These are phyloP conservation scores for Adansonia madagascariensis DNA, from an alignment of 441 rosid species.

Conservation along the genomic window DNA sequence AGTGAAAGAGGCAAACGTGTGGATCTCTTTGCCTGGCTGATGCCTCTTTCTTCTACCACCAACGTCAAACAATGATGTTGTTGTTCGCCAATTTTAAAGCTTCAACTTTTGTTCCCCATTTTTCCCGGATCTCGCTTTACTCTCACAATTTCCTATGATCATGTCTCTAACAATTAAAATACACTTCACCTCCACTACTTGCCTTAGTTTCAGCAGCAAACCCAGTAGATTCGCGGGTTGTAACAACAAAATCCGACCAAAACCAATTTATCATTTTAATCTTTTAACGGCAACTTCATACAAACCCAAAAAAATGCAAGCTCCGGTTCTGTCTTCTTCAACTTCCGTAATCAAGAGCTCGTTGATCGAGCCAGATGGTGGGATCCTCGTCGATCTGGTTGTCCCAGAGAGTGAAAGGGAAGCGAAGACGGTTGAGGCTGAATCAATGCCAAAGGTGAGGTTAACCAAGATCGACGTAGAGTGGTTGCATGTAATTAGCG, in stretches of 20 bases:
- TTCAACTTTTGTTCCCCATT: conserved; percentile 29
- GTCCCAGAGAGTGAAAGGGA: conserved; percentile 62
- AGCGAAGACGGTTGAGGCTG: conserved; percentile 59
- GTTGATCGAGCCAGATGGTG: conserved; percentile 94
- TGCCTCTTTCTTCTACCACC: conserved; percentile 9
- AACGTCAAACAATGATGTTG: conserved; percentile 19
- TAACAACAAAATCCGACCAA: conserved; percentile 30
- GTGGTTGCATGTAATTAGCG: conserved; percentile 95
- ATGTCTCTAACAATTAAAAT: conserved; percentile 65
- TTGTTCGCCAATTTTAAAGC: conserved; percentile 39
- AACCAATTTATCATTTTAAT: conserved; percentile 48
- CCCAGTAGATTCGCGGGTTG: conserved; percentile 27
- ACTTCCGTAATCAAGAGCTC: conserved; percentile 61
- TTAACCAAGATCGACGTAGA: conserved; percentile 77
- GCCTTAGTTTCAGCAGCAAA: conserved; percentile 26
- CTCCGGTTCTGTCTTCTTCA: conserved; percentile 28
- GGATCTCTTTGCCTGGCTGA: conserved; percentile 42
- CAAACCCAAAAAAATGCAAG: conserved; percentile 39
- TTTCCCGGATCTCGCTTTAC: conserved; percentile 35
- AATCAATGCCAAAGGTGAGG: conserved; percentile 61
- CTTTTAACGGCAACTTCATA: conserved; percentile 32
- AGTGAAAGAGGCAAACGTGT: conserved; percentile 39
- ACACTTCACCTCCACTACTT: conserved; percentile 35
- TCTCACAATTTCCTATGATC: neutral
- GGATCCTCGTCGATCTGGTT: conserved; percentile 65